A percentile compares a stretch with the other conserved stretches of the same genome.
These are phyloP conservation scores for Filobasidium uniguttulatum DNA, from an alignment of 1,284 basidiomycete species.

Conservation along the genomic window DNA sequence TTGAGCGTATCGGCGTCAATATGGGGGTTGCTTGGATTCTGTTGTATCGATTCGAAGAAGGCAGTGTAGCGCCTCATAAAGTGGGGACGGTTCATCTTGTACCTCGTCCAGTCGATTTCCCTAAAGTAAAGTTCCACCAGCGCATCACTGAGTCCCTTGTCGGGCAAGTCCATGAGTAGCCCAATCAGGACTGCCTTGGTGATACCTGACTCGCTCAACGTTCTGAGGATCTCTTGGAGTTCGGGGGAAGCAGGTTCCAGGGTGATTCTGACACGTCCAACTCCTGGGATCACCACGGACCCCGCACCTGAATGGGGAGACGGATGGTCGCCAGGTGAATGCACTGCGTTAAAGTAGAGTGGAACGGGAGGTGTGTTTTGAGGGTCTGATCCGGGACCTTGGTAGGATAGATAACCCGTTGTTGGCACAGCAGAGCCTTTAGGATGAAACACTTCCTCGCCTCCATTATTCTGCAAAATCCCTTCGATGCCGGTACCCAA, in stretches of 20 bases:
- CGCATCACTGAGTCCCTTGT: conserved; percentile 33
- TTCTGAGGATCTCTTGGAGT: conserved; percentile 31
- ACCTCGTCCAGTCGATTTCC: conserved; percentile 36
- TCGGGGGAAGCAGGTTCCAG: conserved; percentile 14
- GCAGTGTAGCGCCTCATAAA: conserved; percentile 32
- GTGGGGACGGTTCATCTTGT: conserved; percentile 36
- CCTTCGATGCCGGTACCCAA: conserved; percentile 9
- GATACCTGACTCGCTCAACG: conserved; percentile 36
- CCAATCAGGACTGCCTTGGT: conserved; percentile 34
- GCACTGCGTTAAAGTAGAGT: conserved; percentile 8
- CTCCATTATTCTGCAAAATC: conserved; percentile 7
- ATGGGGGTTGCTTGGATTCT: conserved; percentile 31
- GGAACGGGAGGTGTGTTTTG: conserved; percentile 12
- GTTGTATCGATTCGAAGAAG: conserved; percentile 35
- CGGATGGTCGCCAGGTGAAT: conserved; percentile 10
- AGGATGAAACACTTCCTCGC: conserved; percentile 16
- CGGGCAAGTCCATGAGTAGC: conserved; percentile 35
- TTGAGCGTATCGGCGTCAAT: conserved; percentile 36
- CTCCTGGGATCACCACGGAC: neutral
- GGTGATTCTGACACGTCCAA: conserved; percentile 5
- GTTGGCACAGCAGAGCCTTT: neutral
- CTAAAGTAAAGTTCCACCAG: conserved; percentile 28
- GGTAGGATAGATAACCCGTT: neutral
- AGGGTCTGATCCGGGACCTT: neutral
- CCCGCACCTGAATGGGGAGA: conserved; percentile 10